Conservation (phyloP, 106 monocot species). For the Dioscorea alata region DNA sequence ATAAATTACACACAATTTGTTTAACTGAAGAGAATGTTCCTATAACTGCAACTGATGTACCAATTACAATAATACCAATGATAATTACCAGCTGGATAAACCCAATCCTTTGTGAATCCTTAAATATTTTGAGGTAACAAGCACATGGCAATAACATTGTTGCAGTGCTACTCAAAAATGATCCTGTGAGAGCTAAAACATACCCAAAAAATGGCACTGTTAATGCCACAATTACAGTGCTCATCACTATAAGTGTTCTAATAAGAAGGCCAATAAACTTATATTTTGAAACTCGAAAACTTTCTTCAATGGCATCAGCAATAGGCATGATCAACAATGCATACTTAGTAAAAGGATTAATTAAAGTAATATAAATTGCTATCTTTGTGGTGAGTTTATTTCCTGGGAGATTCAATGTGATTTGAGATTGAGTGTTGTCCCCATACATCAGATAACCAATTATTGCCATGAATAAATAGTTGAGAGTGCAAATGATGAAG, state of each 20-base stretch:
- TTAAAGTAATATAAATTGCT: conserved; percentile 77
- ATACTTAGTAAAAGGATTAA: conserved; percentile 69
- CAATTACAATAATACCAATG: conserved; percentile 34
- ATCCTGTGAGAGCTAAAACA: conserved; percentile 66
- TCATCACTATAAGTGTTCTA: conserved; percentile 52
- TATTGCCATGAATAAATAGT: conserved; percentile 51
- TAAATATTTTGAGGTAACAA: conserved; percentile 82
- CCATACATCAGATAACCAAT: conserved; percentile 84
- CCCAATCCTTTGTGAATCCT: conserved; percentile 3
- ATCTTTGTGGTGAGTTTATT: conserved; percentile 49
- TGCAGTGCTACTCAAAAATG: conserved; percentile 62
- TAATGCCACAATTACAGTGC: conserved; percentile 53
- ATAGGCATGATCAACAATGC: conserved; percentile 59
- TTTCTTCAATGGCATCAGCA: conserved; percentile 40
- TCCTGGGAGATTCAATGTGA: conserved; percentile 52
- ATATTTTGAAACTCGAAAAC: conserved; percentile 27
- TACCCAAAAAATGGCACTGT: conserved; percentile 66
- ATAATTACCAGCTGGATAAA: conserved; percentile 27
- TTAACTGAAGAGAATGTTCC: conserved; percentile 62
- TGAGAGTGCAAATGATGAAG: conserved; percentile 52
- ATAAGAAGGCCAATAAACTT: conserved; percentile 15
- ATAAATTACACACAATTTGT: conserved; percentile 48
- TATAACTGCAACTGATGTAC: conserved; percentile 30
- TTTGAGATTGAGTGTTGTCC: conserved; percentile 40
- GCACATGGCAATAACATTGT: conserved; percentile 69